Evolutionary conservation across 192 early-diverging fungal species (phyloP).

Genomic region (Mycoemilia scoparia): DNA sequence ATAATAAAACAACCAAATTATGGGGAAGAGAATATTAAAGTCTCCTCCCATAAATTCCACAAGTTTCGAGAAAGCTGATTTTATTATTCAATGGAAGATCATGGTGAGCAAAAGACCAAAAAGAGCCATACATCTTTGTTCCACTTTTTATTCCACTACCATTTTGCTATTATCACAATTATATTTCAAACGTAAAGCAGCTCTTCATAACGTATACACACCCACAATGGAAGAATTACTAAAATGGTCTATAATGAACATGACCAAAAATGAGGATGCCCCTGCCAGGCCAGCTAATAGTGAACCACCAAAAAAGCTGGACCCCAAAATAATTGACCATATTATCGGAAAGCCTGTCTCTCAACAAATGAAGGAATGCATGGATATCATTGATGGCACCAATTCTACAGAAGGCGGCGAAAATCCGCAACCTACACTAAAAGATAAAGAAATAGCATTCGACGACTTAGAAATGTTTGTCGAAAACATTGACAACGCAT

Average conservation of each 20-base stretch:
- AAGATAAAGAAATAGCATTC: conserved; percentile 60
- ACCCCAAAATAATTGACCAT: conserved; percentile 75
- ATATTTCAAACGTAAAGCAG: no score
- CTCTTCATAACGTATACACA: no score
- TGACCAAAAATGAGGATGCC: conserved; percentile 51
- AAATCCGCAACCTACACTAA: conserved; percentile 29
- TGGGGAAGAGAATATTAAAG: no score
- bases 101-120: no score
- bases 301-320: conserved; percentile 33
- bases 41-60: no score
- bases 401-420: no score
- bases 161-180: no score
- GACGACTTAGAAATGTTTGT: conserved; percentile 88
- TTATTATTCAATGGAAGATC: no score
- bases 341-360: conserved; percentile 88
- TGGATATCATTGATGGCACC: conserved; percentile 41
- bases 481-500: conserved; percentile 79
- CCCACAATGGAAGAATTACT: conserved; percentile 46
- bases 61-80: no score
- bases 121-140: no score
- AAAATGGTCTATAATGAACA: conserved; percentile 69
- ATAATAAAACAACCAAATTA: no score
- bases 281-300: conserved; percentile 15
- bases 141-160: no score
- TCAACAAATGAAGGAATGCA: conserved; percentile 67